Conservation (phyloP, 495 filamentous ascomycete species). For the Penicillium lagena region DNA sequence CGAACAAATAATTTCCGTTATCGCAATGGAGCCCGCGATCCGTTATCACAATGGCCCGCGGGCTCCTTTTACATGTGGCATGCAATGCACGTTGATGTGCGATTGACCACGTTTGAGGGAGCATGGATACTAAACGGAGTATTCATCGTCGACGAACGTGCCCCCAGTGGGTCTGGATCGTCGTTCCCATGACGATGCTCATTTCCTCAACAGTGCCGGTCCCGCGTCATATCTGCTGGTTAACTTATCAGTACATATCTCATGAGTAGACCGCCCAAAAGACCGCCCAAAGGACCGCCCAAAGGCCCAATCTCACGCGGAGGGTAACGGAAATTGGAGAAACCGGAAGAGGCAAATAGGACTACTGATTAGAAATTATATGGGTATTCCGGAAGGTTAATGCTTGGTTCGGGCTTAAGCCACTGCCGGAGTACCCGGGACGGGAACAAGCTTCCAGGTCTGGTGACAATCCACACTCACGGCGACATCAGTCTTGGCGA, state of each 20-base stretch:
- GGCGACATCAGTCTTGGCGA: slow-evolving; percentile 3
- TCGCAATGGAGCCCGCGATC: background rate
- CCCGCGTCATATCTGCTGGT: slow-evolving; percentile 20
- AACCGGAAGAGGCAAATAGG: no score
- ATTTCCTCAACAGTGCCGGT: slow-evolving; percentile 15
- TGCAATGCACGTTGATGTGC: slow-evolving; percentile 13
- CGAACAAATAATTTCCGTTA: background rate
- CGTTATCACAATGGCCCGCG: background rate
- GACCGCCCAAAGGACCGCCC: no score
- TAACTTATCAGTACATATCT: background rate
- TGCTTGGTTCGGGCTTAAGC: slow-evolving; percentile 2
- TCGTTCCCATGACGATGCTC: slow-evolving; percentile 23
- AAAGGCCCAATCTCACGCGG: no score
- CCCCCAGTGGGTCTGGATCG: slow-evolving; percentile 20
- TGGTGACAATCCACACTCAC: slow-evolving; percentile 23
- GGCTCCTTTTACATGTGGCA: slow-evolving; percentile 2
- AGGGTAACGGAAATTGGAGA: no score
- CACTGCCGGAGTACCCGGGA: slow-evolving; percentile 21
- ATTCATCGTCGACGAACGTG: slow-evolving; percentile 11
- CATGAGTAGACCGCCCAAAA: background rate
- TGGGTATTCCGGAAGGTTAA: no score
- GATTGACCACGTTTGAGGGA: background rate
- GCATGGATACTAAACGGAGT: slow-evolving; percentile 2
- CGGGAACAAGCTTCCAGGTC: slow-evolving; percentile 11
- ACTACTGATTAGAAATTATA: no score